A percentile compares a stretch with the other conserved stretches of the same genome.
These are phyloP conservation scores for Astraeus odoratus DNA, from an alignment of 768 basidiomycete genomes.

Conservation along the genomic window DNA sequence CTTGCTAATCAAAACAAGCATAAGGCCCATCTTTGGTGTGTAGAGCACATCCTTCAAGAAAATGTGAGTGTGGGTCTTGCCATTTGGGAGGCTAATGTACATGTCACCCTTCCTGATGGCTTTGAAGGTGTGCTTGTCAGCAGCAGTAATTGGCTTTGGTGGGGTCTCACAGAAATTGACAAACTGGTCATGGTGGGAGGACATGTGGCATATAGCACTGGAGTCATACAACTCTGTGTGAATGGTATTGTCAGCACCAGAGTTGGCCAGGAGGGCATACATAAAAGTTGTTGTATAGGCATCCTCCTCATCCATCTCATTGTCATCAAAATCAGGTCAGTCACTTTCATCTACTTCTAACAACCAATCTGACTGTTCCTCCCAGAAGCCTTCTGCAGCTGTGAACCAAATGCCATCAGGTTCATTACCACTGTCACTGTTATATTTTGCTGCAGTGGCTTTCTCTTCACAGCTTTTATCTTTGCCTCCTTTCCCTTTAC, in stretches of 20 bases:
- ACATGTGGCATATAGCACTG: too few species aligned
- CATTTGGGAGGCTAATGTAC: too few species aligned
- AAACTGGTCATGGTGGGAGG: too few species aligned
- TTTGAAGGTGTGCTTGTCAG: constrained; percentile 10
- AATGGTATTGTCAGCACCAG: background rate
- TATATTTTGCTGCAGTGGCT: background rate
- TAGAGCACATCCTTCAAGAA: too few species aligned
- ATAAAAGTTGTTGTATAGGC: background rate
- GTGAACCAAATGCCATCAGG: too few species aligned
- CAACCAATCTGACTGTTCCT: too few species aligned
- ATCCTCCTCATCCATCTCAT: background rate
- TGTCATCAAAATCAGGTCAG: background rate
- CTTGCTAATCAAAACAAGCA: constrained; percentile 16
- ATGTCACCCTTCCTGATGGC: constrained; percentile 14
- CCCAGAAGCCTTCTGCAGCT: too few species aligned
- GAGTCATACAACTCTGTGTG: background rate
- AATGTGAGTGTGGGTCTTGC: too few species aligned
- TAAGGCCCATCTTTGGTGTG: constrained; percentile 12
- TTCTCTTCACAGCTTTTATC: background rate
- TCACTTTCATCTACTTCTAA: background rate
- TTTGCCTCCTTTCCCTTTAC: background rate
- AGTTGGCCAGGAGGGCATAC: background rate
- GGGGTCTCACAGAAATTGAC: constrained; percentile 1
- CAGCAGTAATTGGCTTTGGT: constrained; percentile 21
- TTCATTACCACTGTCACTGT: too few species aligned